phyloP scores from a whole-genome alignment of 148 eudicot species.

The Cornus controversa region DNA sequence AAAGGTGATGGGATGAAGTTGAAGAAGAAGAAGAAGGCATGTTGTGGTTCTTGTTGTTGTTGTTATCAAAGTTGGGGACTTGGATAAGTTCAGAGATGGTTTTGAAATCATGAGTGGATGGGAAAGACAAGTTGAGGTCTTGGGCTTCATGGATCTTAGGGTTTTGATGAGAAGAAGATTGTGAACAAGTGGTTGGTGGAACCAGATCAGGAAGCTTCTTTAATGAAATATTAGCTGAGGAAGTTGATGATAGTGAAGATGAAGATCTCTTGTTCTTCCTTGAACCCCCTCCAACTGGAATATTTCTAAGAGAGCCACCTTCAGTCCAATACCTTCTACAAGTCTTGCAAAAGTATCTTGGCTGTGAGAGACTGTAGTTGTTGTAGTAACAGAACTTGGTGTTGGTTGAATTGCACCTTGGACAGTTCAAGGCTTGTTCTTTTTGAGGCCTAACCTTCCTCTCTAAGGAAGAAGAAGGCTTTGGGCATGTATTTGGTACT shows the following conservation, averaged over 20 bases:
- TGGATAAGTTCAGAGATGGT: slow-evolving; percentile 71
- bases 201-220: slow-evolving; percentile 38
- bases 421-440: slow-evolving; percentile 58
- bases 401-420: slow-evolving; percentile 73
- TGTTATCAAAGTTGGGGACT: slow-evolving; percentile 50
- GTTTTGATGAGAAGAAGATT: slow-evolving; percentile 26
- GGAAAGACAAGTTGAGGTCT: slow-evolving; percentile 77
- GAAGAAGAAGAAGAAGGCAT: slow-evolving; percentile 10
- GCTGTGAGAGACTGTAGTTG: slow-evolving; percentile 86
- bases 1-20: slow-evolving; percentile 27
- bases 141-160: slow-evolving; percentile 58
- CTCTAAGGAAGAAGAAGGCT: slow-evolving; percentile 25
- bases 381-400: slow-evolving; percentile 90
- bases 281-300: slow-evolving; percentile 78
- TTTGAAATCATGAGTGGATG: slow-evolving; percentile 54
- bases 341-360: slow-evolving; percentile 84
- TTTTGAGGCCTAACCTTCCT: slow-evolving; percentile 44
- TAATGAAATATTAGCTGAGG: slow-evolving; percentile 15
- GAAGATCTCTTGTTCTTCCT: slow-evolving; percentile 75
- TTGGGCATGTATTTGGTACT: slow-evolving; percentile 37
- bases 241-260: slow-evolving; percentile 26
- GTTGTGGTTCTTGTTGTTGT: slow-evolving; percentile 12
- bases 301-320: slow-evolving; percentile 78
- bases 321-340: slow-evolving; percentile 93
- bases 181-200: slow-evolving; percentile 6